A percentile compares a stretch with the other conserved stretches of the same genome.
These are phyloP conservation scores for Aspergillus saccharolyticus DNA, from an alignment of 495 filamentous ascomycete genomes.

Conservation along the genomic window DNA sequence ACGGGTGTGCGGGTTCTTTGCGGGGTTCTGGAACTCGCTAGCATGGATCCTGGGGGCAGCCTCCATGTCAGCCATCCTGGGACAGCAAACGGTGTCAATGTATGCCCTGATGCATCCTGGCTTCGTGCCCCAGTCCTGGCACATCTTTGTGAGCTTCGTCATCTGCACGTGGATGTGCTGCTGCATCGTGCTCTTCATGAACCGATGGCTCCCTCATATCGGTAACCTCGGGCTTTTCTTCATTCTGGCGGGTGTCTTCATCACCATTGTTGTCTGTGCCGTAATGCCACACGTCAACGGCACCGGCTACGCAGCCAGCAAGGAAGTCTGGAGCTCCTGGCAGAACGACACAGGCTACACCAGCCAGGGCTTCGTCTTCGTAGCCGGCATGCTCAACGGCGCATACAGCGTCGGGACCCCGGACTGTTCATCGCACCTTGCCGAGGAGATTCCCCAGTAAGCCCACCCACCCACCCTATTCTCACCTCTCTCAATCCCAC, in stretches of 20 bases:
- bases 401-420: slow-evolving; percentile 81
- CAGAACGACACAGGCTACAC: slow-evolving; percentile 63
- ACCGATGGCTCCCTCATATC: slow-evolving; percentile 59
- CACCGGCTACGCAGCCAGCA: slow-evolving; percentile 44
- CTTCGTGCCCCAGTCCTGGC: slow-evolving; percentile 63
- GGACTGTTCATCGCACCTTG: slow-evolving; percentile 68
- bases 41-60: slow-evolving; percentile 66
- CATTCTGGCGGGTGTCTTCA: slow-evolving; percentile 61
- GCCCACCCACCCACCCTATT: slow-evolving; percentile 7
- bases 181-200: slow-evolving; percentile 66
- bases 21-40: slow-evolving; percentile 74
- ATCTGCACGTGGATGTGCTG: slow-evolving; percentile 63
- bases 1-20: slow-evolving; percentile 66
- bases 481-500: no score
- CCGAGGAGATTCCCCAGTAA: slow-evolving; percentile 75
- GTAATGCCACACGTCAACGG: slow-evolving; percentile 59
- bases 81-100: slow-evolving; percentile 62
- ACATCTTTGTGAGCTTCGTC: slow-evolving; percentile 67
- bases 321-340: slow-evolving; percentile 60
- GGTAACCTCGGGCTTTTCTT: slow-evolving; percentile 66
- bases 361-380: slow-evolving; percentile 67
- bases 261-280: slow-evolving; percentile 70
- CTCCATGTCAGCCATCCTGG: slow-evolving; percentile 62
- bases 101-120: slow-evolving; percentile 66
- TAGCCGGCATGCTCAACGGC: slow-evolving; percentile 80